Conservation (phyloP, 352 stramenopile species). For the Lagenidium giganteum region DNA sequence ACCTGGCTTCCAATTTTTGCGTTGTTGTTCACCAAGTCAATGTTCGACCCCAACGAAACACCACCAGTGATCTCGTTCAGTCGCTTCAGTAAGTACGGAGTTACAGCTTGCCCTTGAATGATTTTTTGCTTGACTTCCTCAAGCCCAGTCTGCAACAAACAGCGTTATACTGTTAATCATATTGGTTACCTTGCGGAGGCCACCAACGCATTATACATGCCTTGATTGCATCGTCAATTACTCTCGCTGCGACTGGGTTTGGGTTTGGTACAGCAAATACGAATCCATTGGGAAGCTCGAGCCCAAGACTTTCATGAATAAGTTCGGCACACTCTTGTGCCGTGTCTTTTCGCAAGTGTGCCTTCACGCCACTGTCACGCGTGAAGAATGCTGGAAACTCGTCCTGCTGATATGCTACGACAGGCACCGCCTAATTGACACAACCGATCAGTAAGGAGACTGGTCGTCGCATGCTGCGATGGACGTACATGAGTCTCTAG, state of each 20-base stretch:
- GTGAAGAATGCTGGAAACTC: slow-evolving; percentile 99
- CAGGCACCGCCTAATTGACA: slow-evolving; percentile 85
- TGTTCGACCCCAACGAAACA: slow-evolving; percentile 92
- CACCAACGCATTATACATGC: slow-evolving; percentile 15
- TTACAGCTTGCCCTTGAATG: slow-evolving; percentile 94
- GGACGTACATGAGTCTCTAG: slow-evolving; percentile 90
- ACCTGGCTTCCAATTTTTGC: slow-evolving; percentile 93
- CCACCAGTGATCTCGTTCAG: slow-evolving; percentile 95
- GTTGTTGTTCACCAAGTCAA: slow-evolving; percentile 97
- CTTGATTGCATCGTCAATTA: slow-evolving; percentile 91
- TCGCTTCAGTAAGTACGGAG: slow-evolving; percentile 83
- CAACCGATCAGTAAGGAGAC: not conserved
- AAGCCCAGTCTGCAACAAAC: slow-evolving; percentile 53
- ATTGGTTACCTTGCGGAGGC: not conserved
- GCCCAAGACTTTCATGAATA: slow-evolving; percentile 70
- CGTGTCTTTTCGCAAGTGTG: slow-evolving; percentile 83
- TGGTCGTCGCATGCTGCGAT: not conserved
- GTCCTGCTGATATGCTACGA: slow-evolving; percentile 88
- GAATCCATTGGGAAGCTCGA: slow-evolving; percentile 84
- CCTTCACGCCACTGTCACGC: slow-evolving; percentile 82
- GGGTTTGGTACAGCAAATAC: slow-evolving; percentile 88
- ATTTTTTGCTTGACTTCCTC: slow-evolving; percentile 74
- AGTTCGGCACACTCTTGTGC: slow-evolving; percentile 82
- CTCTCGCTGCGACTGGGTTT: slow-evolving; percentile 68
- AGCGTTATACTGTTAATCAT: too few relatives aligned